phyloP scores from a whole-genome alignment of 805 yeast genomes.

The Wickerhamiella sergipiensis region DNA sequence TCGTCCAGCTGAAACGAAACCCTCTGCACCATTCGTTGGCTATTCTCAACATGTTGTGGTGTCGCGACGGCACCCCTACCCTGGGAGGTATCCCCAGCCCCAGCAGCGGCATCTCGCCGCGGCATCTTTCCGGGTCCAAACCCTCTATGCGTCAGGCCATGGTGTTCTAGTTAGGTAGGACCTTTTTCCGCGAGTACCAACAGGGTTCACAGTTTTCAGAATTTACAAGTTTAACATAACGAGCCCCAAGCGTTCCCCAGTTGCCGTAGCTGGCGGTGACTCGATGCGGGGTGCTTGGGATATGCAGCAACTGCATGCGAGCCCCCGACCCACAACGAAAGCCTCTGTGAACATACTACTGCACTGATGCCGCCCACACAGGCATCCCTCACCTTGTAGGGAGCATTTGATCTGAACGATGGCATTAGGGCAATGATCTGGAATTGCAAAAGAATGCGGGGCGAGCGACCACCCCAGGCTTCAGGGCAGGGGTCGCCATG shows the following conservation, averaged over 20 bases:
- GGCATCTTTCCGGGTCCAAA: not conserved
- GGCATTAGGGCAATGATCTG: too few relatives aligned
- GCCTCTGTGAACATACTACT: too few relatives aligned
- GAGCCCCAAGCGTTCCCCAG: not conserved
- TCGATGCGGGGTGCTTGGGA: not conserved
- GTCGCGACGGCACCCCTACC: not conserved
- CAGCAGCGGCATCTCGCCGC: not conserved
- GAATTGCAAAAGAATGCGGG: not conserved
- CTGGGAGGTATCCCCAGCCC: not conserved
- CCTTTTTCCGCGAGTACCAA: not conserved
- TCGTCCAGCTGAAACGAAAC: too few relatives aligned
- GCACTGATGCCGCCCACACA: too few relatives aligned
- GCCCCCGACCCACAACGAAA: not conserved
- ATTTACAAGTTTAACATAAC: not conserved
- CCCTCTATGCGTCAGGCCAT: not conserved
- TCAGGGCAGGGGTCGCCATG: not conserved
- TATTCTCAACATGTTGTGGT: not conserved
- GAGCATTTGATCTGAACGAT: too few relatives aligned
- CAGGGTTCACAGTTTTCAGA: not conserved
- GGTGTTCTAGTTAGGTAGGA: too few relatives aligned
- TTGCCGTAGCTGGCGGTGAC: too few relatives aligned
- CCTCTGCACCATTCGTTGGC: too few relatives aligned
- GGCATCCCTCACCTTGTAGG: too few relatives aligned
- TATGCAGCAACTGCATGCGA: not conserved
- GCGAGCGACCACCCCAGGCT: not conserved